These are phyloP conservation scores for Chaetomiaceae sp. DNA, from an alignment of 2,329 filamentous ascomycete genomes.

Conservation along the genomic window DNA sequence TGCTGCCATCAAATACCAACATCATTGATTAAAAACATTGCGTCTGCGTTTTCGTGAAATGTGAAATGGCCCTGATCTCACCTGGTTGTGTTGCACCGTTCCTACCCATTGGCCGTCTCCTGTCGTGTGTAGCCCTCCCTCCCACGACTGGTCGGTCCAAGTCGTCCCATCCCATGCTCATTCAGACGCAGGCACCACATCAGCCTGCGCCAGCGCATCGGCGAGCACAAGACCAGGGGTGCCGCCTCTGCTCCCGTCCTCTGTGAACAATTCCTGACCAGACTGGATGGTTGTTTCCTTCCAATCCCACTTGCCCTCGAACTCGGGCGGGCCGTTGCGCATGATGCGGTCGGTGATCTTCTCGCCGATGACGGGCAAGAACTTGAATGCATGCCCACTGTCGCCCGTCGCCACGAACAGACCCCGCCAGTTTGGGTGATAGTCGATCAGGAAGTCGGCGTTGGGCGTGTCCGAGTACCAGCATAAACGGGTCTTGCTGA, in stretches of 20 bases:
- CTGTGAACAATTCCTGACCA: constrained; percentile 32
- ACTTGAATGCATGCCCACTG: constrained; percentile 65
- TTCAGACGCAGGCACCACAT: too few species aligned
- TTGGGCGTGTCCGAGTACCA: constrained; percentile 73
- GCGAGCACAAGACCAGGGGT: constrained; percentile 42
- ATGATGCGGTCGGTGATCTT: constrained; percentile 55
- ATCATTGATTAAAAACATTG: constrained; percentile 16
- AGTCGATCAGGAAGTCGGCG: constrained; percentile 67
- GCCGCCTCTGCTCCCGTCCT: constrained; percentile 52
- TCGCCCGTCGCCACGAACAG: constrained; percentile 60
- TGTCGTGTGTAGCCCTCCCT: background rate
- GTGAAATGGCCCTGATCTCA: too few species aligned
- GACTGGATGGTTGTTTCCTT: constrained; percentile 40
- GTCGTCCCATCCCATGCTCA: too few species aligned
- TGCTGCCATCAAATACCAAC: constrained; percentile 13
- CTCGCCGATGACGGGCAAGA: constrained; percentile 61
- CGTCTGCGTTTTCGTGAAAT: too few species aligned
- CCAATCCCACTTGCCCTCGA: constrained; percentile 59
- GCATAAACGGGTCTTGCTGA: constrained; percentile 60
- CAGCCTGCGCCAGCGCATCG: constrained; percentile 44
- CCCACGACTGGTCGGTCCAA: too few species aligned
- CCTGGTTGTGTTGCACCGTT: background rate
- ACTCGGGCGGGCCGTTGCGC: constrained; percentile 42
- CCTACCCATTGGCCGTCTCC: background rate
- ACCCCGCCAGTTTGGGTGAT: constrained; percentile 58